Percentiles rank a stretch among this genome's conserved stretches.
Evolutionary conservation across 176 grass and related monocot genomes (phyloP).

Genomic region (Phyllostachys edulis): DNA sequence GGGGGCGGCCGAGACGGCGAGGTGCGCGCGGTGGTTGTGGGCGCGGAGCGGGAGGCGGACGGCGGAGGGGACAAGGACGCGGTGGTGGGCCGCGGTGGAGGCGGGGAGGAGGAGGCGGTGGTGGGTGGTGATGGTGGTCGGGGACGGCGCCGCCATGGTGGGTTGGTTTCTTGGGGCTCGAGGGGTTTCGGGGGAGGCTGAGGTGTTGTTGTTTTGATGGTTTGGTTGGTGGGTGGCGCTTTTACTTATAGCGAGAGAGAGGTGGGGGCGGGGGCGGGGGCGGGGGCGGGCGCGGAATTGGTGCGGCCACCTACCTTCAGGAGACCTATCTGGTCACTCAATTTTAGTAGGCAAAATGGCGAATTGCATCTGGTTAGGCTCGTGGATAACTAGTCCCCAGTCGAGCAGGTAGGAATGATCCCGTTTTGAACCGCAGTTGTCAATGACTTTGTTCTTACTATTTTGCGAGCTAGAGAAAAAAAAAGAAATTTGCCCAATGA

Average conservation of each 20-base stretch:
- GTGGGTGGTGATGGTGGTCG: slow-evolving; percentile 25
- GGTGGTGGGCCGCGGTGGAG: neutral
- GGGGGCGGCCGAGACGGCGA: slow-evolving; percentile 12
- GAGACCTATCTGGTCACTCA: neutral
- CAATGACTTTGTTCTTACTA: neutral
- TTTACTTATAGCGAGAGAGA: slow-evolving; percentile 22
- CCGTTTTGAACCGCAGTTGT: neutral
- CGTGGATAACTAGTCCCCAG: neutral
- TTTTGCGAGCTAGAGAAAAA: neutral
- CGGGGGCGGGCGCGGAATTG: neutral
- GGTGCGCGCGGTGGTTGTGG: slow-evolving; percentile 21
- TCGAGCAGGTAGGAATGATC: neutral
- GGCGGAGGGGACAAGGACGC: neutral
- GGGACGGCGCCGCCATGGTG: slow-evolving; percentile 55
- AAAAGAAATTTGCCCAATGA: neutral
- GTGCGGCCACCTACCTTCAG: neutral
- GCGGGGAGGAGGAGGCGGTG: slow-evolving; percentile 19
- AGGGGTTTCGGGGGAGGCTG: neutral
- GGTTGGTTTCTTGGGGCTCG: neutral
- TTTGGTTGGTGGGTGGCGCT: neutral
- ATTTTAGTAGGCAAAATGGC: neutral
- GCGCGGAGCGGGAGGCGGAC: slow-evolving; percentile 35
- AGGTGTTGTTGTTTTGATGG: neutral
- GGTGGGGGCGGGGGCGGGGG: no score
- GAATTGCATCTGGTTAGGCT: neutral